Conservation (phyloP, 176 grass and related monocot species). For the Tuctoria greenei region DNA sequence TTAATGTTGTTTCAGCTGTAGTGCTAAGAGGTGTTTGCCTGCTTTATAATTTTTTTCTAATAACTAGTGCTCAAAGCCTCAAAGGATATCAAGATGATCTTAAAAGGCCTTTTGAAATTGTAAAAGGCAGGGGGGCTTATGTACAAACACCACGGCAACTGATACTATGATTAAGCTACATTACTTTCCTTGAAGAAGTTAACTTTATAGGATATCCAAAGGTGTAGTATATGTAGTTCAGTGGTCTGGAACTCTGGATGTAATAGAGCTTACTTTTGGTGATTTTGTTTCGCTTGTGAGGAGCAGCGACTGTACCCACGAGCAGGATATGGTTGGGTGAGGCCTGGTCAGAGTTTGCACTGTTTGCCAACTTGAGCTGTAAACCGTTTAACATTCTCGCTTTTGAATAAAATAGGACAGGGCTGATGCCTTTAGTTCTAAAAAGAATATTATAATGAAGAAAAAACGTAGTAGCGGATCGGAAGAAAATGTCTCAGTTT, state of each 20-base stretch:
- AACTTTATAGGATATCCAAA: background rate
- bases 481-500: background rate
- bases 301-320: background rate
- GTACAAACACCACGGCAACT: background rate
- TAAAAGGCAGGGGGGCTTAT: background rate
- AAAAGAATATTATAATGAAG: background rate
- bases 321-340: background rate
- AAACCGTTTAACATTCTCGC: background rate
- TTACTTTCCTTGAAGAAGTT: background rate
- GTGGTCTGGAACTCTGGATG: background rate
- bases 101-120: background rate
- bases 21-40: background rate
- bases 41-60: background rate
- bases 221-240: background rate
- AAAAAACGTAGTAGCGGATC: conserved; percentile 1
- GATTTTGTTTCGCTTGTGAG: background rate
- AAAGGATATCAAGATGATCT: background rate
- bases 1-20: background rate
- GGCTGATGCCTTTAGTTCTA: background rate
- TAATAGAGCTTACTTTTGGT: background rate
- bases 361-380: background rate
- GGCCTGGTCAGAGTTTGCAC: background rate
- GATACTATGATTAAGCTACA: background rate
- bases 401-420: background rate
- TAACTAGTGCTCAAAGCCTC: background rate